Evolutionary conservation across 768 basidiomycete species (phyloP).

Genomic region (Kwoniella sp.): DNA sequence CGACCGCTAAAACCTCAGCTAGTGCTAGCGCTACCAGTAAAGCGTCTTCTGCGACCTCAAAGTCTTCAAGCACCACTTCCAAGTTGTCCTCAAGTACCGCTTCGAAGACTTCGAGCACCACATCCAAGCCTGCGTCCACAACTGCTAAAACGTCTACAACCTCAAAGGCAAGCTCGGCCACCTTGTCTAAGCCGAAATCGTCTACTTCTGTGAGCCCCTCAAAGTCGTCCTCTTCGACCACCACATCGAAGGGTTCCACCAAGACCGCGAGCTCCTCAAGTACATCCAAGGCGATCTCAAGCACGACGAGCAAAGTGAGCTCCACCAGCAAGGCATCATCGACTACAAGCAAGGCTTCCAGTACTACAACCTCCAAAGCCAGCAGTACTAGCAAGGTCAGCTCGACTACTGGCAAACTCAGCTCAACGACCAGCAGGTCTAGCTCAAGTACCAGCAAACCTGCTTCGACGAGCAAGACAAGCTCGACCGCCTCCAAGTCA

Average conservation of each 20-base stretch:
- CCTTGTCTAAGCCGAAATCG: conserved; percentile 10
- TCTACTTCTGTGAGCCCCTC: conserved; percentile 13
- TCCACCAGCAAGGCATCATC: conserved; percentile 12
- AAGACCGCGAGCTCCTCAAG: conserved; percentile 18
- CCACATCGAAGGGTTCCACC: conserved; percentile 6
- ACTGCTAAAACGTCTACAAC: conserved; percentile 11
- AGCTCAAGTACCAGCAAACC: conserved; percentile 3
- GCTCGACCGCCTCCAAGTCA: neutral
- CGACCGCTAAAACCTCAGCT: conserved; percentile 15
- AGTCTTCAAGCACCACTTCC: conserved; percentile 12
- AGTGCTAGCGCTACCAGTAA: neutral
- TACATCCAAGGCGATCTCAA: neutral
- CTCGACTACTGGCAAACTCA: conserved; percentile 5
- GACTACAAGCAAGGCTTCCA: neutral
- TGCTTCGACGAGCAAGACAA: conserved; percentile 1
- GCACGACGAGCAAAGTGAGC: conserved; percentile 4
- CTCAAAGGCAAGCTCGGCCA: conserved; percentile 1
- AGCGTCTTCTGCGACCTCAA: conserved; percentile 3
- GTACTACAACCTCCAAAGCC: neutral
- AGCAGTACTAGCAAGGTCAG: neutral
- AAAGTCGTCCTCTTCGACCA: neutral
- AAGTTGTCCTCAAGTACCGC: conserved; percentile 10
- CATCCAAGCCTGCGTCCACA: conserved; percentile 15
- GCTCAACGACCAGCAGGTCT: conserved; percentile 1
- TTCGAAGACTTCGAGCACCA: conserved; percentile 14